A percentile compares a stretch with the other conserved stretches of the same genome.
Evolutionary conservation across 2,329 filamentous ascomycete species (phyloP).

Genomic region (Apiospora kogelbergensis): DNA sequence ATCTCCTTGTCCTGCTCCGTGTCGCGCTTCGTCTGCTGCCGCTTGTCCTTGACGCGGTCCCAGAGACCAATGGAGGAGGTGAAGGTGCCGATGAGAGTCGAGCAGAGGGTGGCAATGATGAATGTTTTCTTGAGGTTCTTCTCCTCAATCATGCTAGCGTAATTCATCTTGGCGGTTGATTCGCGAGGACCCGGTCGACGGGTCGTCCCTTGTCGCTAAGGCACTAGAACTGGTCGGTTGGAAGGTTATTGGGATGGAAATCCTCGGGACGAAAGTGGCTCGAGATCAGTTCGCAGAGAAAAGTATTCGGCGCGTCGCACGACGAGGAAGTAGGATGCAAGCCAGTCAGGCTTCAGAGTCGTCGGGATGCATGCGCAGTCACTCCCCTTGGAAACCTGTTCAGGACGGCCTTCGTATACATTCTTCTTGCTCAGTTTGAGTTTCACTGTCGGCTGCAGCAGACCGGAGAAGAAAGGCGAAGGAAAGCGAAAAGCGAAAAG

Average conservation of each 20-base stretch:
- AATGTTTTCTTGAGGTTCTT: constrained; percentile 38
- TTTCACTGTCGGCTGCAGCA: constrained; percentile 1
- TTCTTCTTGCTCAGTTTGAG: background rate
- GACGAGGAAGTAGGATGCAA: background rate
- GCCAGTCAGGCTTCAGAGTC: background rate
- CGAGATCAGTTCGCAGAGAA: background rate
- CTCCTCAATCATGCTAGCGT: constrained; percentile 35
- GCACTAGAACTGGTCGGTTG: background rate
- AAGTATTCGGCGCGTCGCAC: background rate
- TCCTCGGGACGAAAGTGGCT: background rate
- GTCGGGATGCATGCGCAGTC: background rate
- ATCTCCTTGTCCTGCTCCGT: constrained; percentile 32
- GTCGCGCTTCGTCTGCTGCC: constrained; percentile 32
- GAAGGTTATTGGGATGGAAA: background rate
- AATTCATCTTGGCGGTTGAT: constrained; percentile 13
- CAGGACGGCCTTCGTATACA: background rate
- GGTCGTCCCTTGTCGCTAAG: background rate
- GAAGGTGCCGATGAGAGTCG: constrained; percentile 39
- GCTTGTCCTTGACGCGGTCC: constrained; percentile 34
- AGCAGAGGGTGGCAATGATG: constrained; percentile 39
- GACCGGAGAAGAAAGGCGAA: background rate
- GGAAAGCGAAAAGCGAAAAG: background rate
- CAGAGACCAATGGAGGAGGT: constrained; percentile 37
- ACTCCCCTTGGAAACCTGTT: background rate
- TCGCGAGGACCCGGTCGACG: background rate